Conservation (phyloP, 2,329 filamentous ascomycete genomes). For the Pyricularia grisea region DNA sequence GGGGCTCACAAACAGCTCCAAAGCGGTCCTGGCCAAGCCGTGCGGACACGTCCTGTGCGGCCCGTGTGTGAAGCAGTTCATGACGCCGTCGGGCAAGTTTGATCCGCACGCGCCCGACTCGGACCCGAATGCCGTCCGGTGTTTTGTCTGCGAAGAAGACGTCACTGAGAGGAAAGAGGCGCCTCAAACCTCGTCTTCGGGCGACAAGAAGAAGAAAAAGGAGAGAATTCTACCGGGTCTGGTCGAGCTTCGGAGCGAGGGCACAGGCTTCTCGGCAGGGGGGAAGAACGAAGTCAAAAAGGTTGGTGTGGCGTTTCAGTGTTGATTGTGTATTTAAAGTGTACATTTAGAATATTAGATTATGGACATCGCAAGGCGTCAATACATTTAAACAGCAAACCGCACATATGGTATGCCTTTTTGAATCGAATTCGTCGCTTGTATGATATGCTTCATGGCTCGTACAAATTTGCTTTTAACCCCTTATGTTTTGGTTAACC, state of each 20-base stretch:
- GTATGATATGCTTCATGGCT: not conserved
- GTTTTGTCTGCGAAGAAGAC: constrained; percentile 81
- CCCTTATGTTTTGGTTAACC: not conserved
- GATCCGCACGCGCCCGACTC: constrained; percentile 51
- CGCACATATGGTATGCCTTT: not conserved
- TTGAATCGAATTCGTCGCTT: not conserved
- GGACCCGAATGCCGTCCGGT: constrained; percentile 42
- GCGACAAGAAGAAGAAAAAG: constrained; percentile 28
- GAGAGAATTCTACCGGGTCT: constrained; percentile 60
- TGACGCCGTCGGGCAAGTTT: constrained; percentile 46
- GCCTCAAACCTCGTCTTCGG: not conserved
- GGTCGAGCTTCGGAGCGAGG: constrained; percentile 73
- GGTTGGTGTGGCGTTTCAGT: constrained; percentile 43
- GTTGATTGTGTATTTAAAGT: constrained; percentile 5
- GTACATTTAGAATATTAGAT: too few relatives aligned
- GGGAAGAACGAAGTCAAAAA: constrained; percentile 76
- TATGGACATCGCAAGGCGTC: not conserved
- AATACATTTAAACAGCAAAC: not conserved
- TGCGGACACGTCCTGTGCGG: constrained; percentile 91
- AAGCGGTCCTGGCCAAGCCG: constrained; percentile 72
- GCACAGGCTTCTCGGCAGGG: constrained; percentile 86
- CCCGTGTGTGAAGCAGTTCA: constrained; percentile 75
- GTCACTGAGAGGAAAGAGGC: constrained; percentile 45
- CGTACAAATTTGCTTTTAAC: not conserved
- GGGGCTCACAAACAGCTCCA: constrained; percentile 69